Evolutionary conservation across 768 basidiomycete genomes (phyloP).

Genomic region (Suillus bovinus): DNA sequence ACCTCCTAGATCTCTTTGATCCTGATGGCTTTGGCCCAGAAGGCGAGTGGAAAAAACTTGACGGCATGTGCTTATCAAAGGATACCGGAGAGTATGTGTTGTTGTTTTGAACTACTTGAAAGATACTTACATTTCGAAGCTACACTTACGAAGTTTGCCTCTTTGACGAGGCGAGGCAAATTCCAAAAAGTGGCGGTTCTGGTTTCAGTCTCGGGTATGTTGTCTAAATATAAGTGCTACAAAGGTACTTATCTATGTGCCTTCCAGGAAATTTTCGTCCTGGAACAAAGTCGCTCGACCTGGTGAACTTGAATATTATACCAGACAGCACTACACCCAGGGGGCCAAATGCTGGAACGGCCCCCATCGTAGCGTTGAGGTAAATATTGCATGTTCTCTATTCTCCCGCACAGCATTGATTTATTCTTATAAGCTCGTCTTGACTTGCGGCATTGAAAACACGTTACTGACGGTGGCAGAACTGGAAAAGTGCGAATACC

Average conservation of each 20-base stretch:
- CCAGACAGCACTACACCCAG: conserved; percentile 76
- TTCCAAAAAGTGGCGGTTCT: conserved; percentile 76
- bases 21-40: conserved; percentile 67
- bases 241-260: conserved; percentile 2
- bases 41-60: conserved; percentile 97
- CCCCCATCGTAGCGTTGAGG: conserved; percentile 82
- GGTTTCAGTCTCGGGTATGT: conserved; percentile 82
- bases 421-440: conserved; percentile 54
- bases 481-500: conserved; percentile 96
- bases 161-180: conserved; percentile 87
- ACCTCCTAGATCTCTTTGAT: conserved; percentile 67
- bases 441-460: conserved; percentile 88
- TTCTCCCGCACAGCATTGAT: conserved; percentile 6
- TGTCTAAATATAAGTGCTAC: not conserved
- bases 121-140: conserved; percentile 38
- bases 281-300: conserved; percentile 69
- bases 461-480: conserved; percentile 75
- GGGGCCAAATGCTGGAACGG: conserved; percentile 98
- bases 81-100: conserved; percentile 85
- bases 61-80: conserved; percentile 75
- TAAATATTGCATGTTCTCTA: conserved; percentile 33
- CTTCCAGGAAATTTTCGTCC: conserved; percentile 64
- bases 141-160: conserved; percentile 95
- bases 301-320: conserved; percentile 75
- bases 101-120: not conserved